These are phyloP conservation scores for Andrographis paniculata DNA, from an alignment of 305 asterid genomes.

Conservation along the genomic window DNA sequence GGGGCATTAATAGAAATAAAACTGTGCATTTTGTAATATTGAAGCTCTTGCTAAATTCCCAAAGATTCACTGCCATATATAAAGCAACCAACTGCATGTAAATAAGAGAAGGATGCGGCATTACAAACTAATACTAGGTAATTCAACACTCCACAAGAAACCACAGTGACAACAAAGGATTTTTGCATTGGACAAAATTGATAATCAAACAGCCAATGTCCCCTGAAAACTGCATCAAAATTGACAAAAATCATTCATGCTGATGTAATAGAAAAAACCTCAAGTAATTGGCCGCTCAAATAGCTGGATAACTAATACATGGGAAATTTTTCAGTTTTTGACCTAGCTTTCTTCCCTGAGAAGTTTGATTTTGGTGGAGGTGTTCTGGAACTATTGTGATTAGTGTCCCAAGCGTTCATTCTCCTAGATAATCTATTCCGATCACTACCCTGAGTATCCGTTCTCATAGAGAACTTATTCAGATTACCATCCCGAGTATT, in stretches of 20 bases:
- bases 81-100: too few species aligned
- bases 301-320: conserved; percentile 20
- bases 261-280: conserved; percentile 17
- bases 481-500: conserved; percentile 17
- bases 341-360: conserved; percentile 16
- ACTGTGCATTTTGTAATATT: too few species aligned
- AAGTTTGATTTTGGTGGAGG: conserved; percentile 18
- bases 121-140: too few species aligned
- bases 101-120: too few species aligned
- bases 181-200: conserved; percentile 2
- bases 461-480: background rate
- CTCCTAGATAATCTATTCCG: background rate
- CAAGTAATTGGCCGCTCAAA: conserved; percentile 16
- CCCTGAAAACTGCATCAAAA: background rate
- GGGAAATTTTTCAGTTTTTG: conserved; percentile 16
- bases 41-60: too few species aligned
- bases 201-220: conserved; percentile 1
- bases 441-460: background rate
- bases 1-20: too few species aligned
- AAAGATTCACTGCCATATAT: too few species aligned
- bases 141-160: too few species aligned
- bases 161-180: too few species aligned
- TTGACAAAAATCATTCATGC: background rate
- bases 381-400: conserved; percentile 16
- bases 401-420: conserved; percentile 9